Conservation (phyloP, 768 basidiomycete species). For the Rickenella mellea region DNA sequence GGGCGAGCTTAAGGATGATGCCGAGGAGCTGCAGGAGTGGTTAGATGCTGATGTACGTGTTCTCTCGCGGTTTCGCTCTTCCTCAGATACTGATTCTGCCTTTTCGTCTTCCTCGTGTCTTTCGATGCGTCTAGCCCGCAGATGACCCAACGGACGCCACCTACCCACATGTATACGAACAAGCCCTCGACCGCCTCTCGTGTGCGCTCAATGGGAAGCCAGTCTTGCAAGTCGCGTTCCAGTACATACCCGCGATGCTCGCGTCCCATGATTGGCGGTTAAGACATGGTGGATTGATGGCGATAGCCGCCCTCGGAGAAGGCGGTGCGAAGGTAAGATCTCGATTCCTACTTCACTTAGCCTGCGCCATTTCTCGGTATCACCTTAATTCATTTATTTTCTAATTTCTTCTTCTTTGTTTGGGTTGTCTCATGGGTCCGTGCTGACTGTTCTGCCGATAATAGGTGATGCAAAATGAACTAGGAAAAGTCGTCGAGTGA, state of each 20-base stretch:
- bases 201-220: constrained; percentile 70
- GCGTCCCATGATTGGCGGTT: constrained; percentile 76
- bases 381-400: too few species aligned
- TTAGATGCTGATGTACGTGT: constrained; percentile 62
- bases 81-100: constrained; percentile 1
- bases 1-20: constrained; percentile 60
- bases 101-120: constrained; percentile 1
- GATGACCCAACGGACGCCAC: constrained; percentile 47
- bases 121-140: constrained; percentile 38
- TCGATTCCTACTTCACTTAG: too few species aligned
- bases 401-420: too few species aligned
- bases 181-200: constrained; percentile 73
- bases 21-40: constrained; percentile 45
- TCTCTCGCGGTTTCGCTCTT: constrained; percentile 1
- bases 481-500: constrained; percentile 76
- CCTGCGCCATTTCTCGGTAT: too few species aligned
- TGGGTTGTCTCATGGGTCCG: too few species aligned
- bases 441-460: too few species aligned
- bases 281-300: constrained; percentile 80
- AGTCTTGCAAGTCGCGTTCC: constrained; percentile 73
- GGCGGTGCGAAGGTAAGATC: constrained; percentile 58
- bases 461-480: constrained; percentile 71
- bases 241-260: constrained; percentile 76
- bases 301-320: constrained; percentile 78
- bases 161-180: constrained; percentile 72